Evolutionary conservation across 2,329 filamentous ascomycete genomes (phyloP), one percentile per base, ranked within the genome.

Genomic region (Tolypocladium tropicale): DNA sequence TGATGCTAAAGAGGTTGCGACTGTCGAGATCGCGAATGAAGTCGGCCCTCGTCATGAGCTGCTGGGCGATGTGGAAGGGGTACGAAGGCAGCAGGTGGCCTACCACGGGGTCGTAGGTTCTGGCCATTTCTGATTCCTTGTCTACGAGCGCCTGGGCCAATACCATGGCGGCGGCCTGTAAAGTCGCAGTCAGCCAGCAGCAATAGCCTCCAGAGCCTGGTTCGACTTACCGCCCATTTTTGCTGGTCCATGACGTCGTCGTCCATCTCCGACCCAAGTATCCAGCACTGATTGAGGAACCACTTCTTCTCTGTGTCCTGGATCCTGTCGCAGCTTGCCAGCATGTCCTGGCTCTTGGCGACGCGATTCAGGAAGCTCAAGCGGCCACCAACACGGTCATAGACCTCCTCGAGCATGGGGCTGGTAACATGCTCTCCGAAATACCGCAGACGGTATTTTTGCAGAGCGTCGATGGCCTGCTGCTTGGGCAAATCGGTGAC

Each of bases 231-330:
- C 50, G 92, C 90, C 78, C 90, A 96, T 70, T 97, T 96, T 68
- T 97, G 91, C 71, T 96, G 89, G 67, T 96, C 90, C 86, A 97
- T 97, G 63, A 96, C 94, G 68, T 99, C 94, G 71, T 97, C 94
- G 63, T 97, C 94, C 86, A 89, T 88, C 59, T 86, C 84, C 53
- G 73, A 74, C 12, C 86, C 86, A 4, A 90, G 77, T 57, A 89
- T 87, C 78, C 85, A 88, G 72, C 86, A 89, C 67, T 87, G 84
- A 70, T 88, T 89, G 10, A 89, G 74, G 61, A 90, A 86, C 85
- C 86, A 90, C n/a, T 80, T 84, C 73, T 87, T 88, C 68, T 90
- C 86, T 52, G 78, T 79, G 5, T 83, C 75, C 65, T 81, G 82
- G 65, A 90, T 89, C 56, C 75, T 69, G 88, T 94, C 75, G 69